Base-by-base conservation (phyloP, 345 rosid species). In the Eucalyptus virginea region DNA sequence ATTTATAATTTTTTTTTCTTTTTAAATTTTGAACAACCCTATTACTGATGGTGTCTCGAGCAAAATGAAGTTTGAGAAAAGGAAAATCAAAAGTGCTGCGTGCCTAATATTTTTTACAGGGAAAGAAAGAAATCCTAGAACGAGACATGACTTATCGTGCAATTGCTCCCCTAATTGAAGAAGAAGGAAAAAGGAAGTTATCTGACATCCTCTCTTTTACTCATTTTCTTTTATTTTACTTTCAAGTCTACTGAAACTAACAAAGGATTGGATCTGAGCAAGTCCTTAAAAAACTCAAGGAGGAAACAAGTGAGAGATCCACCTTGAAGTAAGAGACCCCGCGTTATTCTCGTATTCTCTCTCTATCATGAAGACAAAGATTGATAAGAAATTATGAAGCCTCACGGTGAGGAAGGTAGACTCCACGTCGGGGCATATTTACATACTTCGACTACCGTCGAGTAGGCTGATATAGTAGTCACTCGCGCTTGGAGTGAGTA, bases 261-360 rank as follows among this genome's bases (percentile, higher is more conserved):
- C 2, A 52, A 52, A 19, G 0, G 56, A 52, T 52, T 51, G 9
- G 2, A 51, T 8, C 0, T 50, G 0, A 50, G 19, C 1, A 2
- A 0, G 1, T 16, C 7, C 52, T 51, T 51, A 51, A 18, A 51
- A 51, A 1, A 8, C 54, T 51, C 9, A 18, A 18, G 9, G 1
- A 51, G 4, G 1, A 17, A 6, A 18, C 0, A 1, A 1, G 9
- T 18, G 23, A 18, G 2, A 18, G 23, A 18, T 51, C 9, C 1
- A 0, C 4, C 4, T 2, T 3, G 0, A 0, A 3, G 1, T 51
- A 18, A 51, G 23, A 18, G 4, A 18, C 0, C 21, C 1, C 1
- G 3, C 4, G 8, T 17, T 51, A 1, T 18, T 2, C 3, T 51
- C 0, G 3, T 0, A 50, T 50, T 50, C 19, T 15, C 7, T 50